Percentiles rank a stretch among this genome's conserved stretches.
Conservation (phyloP, 345 rosid genomes). For the Physaria fendleri region DNA sequence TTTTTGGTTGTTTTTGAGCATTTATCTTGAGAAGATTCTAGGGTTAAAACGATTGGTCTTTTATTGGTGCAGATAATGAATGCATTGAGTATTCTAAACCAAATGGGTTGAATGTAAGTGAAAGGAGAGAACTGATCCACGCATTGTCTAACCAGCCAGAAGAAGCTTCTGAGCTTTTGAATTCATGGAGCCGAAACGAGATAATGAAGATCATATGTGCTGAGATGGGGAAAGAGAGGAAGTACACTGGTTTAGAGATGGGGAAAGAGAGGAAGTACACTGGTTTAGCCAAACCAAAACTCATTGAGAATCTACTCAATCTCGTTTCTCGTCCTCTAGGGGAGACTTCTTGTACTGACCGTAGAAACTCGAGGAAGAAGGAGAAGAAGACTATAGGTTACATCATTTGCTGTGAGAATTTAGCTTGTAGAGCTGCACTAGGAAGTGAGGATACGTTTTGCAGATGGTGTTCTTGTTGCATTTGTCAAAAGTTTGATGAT, state of each 20-base stretch:
- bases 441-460: conserved; percentile 62
- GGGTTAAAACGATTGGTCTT: too few relatives aligned
- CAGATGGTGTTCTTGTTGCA: conserved; percentile 88
- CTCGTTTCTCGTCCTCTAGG: conserved; percentile 52
- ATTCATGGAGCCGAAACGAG: conserved; percentile 92
- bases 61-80: conserved; percentile 1
- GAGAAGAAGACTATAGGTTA: conserved; percentile 56
- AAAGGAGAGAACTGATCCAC: conserved; percentile 79
- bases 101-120: conserved; percentile 47
- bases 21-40: not conserved
- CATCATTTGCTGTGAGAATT: conserved; percentile 61
- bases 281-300: conserved; percentile 80
- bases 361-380: conserved; percentile 50
- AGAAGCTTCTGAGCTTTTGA: conserved; percentile 63
- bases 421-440: conserved; percentile 77
- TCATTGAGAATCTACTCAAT: conserved; percentile 79
- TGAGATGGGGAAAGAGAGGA: conserved; percentile 98
- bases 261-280: too few relatives aligned
- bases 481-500: conserved; percentile 77
- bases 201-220: conserved; percentile 84
- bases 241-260: too few relatives aligned
- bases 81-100: conserved; percentile 5
- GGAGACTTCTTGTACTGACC: conserved; percentile 31
- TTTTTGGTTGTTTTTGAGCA: not conserved
- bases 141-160: conserved; percentile 57